A percentile compares a stretch with the other conserved stretches of the same genome.
These are phyloP conservation scores for Xylariaceae sp. DNA, from an alignment of 2,329 filamentous ascomycete species.

Conservation along the genomic window DNA sequence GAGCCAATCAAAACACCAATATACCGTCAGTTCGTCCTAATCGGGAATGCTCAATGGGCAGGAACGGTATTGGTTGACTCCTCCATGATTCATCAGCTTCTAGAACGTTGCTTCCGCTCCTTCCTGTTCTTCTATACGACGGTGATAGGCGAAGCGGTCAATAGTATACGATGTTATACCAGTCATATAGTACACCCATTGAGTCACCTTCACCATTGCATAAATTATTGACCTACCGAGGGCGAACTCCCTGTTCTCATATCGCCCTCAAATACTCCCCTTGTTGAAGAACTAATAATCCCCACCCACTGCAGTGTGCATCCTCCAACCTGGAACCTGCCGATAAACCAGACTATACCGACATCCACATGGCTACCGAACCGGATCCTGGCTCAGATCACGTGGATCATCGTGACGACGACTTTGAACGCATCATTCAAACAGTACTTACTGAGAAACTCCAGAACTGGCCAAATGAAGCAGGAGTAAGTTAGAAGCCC, in stretches of 20 bases:
- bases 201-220: background rate
- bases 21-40: slow-evolving; percentile 7
- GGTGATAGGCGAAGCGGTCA: background rate
- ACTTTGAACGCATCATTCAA: slow-evolving; percentile 23
- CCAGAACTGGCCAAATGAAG: slow-evolving; percentile 48
- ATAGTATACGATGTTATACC: background rate
- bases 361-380: background rate
- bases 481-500: slow-evolving; percentile 38
- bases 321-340: background rate
- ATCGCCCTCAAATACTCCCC: background rate
- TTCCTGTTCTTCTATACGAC: no score
- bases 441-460: slow-evolving; percentile 18
- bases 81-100: background rate
- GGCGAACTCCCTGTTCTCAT: background rate
- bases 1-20: slow-evolving; percentile 5
- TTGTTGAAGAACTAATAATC: background rate
- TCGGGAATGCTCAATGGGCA: slow-evolving; percentile 5
- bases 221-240: background rate
- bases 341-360: background rate
- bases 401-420: slow-evolving; percentile 16
- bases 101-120: slow-evolving; percentile 1
- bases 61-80: background rate
- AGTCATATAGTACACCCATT: background rate
- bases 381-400: background rate
- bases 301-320: background rate